These are phyloP conservation scores for Coemansia sp. DNA, from an alignment of 192 early-diverging fungal genomes.

Conservation along the genomic window DNA sequence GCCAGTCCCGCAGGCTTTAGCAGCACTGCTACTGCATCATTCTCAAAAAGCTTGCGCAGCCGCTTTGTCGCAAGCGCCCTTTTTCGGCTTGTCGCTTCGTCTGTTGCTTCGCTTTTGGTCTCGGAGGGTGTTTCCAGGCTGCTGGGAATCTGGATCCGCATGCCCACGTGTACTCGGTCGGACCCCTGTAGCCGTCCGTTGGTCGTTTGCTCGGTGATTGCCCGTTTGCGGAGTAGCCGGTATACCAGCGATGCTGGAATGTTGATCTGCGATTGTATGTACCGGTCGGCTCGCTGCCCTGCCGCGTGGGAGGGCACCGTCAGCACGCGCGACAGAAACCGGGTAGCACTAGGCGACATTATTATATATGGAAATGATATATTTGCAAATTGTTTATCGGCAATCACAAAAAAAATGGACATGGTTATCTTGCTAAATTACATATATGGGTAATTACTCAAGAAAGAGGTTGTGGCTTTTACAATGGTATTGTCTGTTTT, in stretches of 20 bases:
- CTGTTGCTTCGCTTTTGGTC: background rate
- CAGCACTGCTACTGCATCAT: constrained; percentile 13
- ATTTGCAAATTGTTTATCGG: too few relatives aligned
- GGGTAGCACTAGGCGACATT: background rate
- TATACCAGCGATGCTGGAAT: constrained; percentile 16
- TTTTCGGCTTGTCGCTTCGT: background rate
- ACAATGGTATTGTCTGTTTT: too few relatives aligned
- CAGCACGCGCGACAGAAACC: background rate
- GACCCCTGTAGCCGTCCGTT: constrained; percentile 8
- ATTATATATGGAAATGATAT: too few relatives aligned
- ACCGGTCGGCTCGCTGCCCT: constrained; percentile 25
- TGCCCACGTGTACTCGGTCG: constrained; percentile 23
- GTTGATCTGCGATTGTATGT: background rate
- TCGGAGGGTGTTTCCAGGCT: constrained; percentile 3
- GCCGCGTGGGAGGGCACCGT: constrained; percentile 15
- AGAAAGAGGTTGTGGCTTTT: too few relatives aligned
- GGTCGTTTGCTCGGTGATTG: constrained; percentile 6
- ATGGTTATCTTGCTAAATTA: too few relatives aligned
- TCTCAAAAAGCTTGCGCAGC: constrained; percentile 21
- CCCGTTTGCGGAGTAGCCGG: constrained; percentile 27
- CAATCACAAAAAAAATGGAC: too few relatives aligned
- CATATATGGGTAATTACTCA: too few relatives aligned
- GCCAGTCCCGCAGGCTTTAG: constrained; percentile 22
- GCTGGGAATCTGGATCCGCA: constrained; percentile 22
- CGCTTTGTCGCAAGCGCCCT: background rate